These are phyloP conservation scores for Thalassiosira ordinaria DNA, from an alignment of 352 stramenopile genomes.

Conservation along the genomic window DNA sequence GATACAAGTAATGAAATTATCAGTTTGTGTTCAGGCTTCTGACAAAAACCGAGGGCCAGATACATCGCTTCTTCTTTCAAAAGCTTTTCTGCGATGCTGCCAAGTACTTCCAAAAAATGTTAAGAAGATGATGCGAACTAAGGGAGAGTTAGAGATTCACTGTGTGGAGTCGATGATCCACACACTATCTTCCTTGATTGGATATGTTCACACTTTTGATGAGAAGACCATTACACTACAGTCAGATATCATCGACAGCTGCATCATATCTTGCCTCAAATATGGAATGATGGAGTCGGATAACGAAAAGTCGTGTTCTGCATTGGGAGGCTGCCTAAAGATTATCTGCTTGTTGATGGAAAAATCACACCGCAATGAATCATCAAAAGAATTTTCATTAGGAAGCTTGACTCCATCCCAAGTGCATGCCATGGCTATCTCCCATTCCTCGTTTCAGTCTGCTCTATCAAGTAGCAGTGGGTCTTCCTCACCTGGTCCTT, in stretches of 20 bases:
- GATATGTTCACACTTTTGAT: constrained; percentile 30
- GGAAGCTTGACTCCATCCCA: constrained; percentile 36
- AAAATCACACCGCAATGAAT: constrained; percentile 7
- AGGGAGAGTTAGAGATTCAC: background rate
- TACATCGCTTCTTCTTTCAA: constrained; percentile 24
- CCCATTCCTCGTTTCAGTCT: constrained; percentile 57
- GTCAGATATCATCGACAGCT: constrained; percentile 39
- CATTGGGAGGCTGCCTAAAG: constrained; percentile 49
- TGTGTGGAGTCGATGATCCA: constrained; percentile 22
- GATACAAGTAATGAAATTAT: constrained; percentile 38
- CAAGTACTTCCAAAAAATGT: constrained; percentile 43
- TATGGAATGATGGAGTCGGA: constrained; percentile 51
- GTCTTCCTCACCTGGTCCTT: constrained; percentile 1
- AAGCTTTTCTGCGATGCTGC: constrained; percentile 48
- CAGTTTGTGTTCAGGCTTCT: constrained; percentile 19
- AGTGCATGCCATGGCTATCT: constrained; percentile 58
- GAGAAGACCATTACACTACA: constrained; percentile 8
- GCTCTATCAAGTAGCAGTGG: constrained; percentile 6
- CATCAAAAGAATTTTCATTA: constrained; percentile 13
- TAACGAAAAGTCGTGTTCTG: constrained; percentile 15
- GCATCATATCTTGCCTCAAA: constrained; percentile 56
- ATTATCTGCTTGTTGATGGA: constrained; percentile 37
- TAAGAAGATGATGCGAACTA: constrained; percentile 41
- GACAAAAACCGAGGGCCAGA: constrained; percentile 2
- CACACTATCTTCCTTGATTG: constrained; percentile 19